Evolutionary conservation across 2,329 filamentous ascomycete genomes (phyloP), one percentile per base, ranked within the genome.

Genomic region (Fusarium camptoceras): DNA sequence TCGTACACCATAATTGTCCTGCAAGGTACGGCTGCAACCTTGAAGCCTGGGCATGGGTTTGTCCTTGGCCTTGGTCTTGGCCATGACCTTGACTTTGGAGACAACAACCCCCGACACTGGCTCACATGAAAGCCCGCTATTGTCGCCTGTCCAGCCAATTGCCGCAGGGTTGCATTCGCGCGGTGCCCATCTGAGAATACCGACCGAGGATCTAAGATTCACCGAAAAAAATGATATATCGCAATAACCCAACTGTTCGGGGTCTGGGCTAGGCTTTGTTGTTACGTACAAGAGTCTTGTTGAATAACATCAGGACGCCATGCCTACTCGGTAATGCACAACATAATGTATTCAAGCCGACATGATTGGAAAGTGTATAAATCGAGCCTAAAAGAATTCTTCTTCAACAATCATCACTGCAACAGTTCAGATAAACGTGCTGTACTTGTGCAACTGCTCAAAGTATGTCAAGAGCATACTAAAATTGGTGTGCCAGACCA

Each of bases 1-100:
- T 16, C 18, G 22, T 50, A 41, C 49, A 18, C 15, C 7, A 20
- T 48, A 30, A 22, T 39, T 53, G 25, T 51, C 43, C 51, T 69
- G 68, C 68, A 70, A 70, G 68, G 68, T 65, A 70, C 68, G 49
- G 47, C 64, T 70, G 62, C 58, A 55, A 64, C 63, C 53, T 56
- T 49, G 49, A 11, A 27, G 31, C 56, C 48, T 48, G 34, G 54
- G 28, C 34, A 22, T 61, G 28, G 55, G 34, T 18, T 37, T 37
- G 34, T 37, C 34, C 34, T 37, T 37, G 34, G 34, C 34, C 18
- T 37, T 37, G 34, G n/a, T 18, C 34, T 37, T 37, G 34, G 34
- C 34, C 18, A 37, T n/a, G 34, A 37, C 18, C 34, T 37, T 20
- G 27, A 48, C n/a, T 27, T 31, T 44, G 51, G 53, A 42, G 46